A percentile compares a stretch with the other conserved stretches of the same genome.
phyloP scores from a whole-genome alignment of 2,329 filamentous ascomycete genomes.

The Ascochyta lentis region DNA sequence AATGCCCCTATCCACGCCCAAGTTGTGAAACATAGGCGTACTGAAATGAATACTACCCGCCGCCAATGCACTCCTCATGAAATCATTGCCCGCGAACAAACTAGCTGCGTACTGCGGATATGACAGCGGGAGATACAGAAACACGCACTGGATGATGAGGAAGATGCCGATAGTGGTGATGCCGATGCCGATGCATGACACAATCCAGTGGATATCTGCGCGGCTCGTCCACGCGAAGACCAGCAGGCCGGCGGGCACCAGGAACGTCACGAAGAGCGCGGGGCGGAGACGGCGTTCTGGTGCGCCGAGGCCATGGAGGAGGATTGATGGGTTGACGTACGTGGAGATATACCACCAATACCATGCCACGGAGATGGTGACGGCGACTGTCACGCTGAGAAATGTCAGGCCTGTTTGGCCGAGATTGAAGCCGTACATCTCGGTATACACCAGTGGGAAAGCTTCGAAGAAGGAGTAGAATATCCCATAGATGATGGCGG shows the following conservation, averaged over 20 bases:
- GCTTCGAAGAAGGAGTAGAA: constrained; percentile 80
- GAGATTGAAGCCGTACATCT: constrained; percentile 78
- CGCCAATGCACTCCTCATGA: constrained; percentile 63
- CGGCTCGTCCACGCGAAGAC: constrained; percentile 75
- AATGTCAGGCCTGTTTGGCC: constrained; percentile 83
- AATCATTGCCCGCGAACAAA: constrained; percentile 70
- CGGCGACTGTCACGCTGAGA: constrained; percentile 79
- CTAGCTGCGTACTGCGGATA: constrained; percentile 58
- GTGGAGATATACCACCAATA: constrained; percentile 78
- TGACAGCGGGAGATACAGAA: constrained; percentile 69
- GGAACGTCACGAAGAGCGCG: constrained; percentile 62
- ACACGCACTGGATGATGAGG: constrained; percentile 57
- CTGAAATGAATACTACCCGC: constrained; percentile 67
- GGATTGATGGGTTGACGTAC: constrained; percentile 68
- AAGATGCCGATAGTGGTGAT: constrained; percentile 57
- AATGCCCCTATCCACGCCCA: constrained; percentile 65
- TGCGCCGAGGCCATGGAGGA: constrained; percentile 70
- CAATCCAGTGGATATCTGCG: constrained; percentile 63
- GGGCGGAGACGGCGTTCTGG: constrained; percentile 78
- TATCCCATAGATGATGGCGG: constrained; percentile 78
- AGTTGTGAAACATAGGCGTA: constrained; percentile 64
- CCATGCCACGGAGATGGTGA: constrained; percentile 68
- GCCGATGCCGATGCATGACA: constrained; percentile 60
- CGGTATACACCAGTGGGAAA: constrained; percentile 70
- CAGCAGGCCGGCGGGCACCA: constrained; percentile 70